Conservation (phyloP, 1,284 basidiomycete genomes). For the Entoloma clypeatum region DNA sequence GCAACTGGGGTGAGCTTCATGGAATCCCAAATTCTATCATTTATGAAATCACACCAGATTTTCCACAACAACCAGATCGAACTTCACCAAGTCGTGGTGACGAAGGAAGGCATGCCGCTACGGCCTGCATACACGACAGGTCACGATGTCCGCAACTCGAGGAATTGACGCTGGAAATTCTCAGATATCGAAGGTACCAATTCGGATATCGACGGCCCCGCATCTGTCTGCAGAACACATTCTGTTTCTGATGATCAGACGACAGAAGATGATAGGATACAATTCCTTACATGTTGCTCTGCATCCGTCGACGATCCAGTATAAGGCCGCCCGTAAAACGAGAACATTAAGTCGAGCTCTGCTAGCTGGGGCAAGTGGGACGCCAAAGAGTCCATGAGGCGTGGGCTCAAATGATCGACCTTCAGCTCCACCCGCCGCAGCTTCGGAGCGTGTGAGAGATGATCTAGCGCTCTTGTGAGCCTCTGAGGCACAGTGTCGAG, state of each 20-base stretch:
- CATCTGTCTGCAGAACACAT: background rate
- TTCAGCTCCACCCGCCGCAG: conserved; percentile 1
- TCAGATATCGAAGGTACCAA: conserved; percentile 1
- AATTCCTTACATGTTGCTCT: background rate
- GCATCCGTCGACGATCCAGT: background rate
- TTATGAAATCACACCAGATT: too few relatives aligned
- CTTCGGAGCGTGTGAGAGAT: conserved; percentile 14
- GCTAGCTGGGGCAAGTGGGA: background rate
- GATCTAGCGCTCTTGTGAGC: conserved; percentile 9
- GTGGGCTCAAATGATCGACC: background rate
- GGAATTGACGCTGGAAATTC: background rate
- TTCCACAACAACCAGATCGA: too few relatives aligned
- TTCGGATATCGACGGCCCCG: background rate
- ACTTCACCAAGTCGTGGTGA: background rate
- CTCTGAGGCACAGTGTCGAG: conserved; percentile 12
- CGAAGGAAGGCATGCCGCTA: background rate
- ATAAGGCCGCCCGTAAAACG: background rate
- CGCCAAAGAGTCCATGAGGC: conserved; percentile 2
- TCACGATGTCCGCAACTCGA: background rate
- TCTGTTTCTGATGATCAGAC: background rate
- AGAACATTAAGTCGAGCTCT: conserved; percentile 3
- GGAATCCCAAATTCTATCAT: too few relatives aligned
- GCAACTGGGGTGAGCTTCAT: too few relatives aligned
- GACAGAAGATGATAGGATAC: background rate
- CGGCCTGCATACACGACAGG: background rate